These are phyloP conservation scores for Tylopilus sp. DNA, from an alignment of 768 basidiomycete species.

Conservation along the genomic window DNA sequence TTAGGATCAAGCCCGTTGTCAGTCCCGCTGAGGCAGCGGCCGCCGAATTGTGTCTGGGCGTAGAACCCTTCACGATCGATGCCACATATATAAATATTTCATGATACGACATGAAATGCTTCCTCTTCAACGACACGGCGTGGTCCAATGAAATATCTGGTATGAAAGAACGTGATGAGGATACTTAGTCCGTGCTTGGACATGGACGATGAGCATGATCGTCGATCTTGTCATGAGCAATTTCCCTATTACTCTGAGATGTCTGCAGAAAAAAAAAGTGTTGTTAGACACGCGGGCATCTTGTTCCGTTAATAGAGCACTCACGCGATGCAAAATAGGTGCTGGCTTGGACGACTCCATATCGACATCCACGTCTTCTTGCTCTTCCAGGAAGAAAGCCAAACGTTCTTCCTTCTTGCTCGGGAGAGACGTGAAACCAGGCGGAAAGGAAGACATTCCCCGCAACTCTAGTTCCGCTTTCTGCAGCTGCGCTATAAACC, in stretches of 20 bases:
- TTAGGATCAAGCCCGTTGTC: too few relatives aligned
- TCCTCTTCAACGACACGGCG: not conserved
- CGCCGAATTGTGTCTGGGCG: too few relatives aligned
- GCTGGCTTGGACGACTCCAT: not conserved
- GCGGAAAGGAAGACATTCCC: not conserved
- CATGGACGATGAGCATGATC: not conserved
- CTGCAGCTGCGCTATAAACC: slow-evolving; percentile 2
- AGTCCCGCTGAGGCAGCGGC: too few relatives aligned
- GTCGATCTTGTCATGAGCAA: not conserved
- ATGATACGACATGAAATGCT: not conserved
- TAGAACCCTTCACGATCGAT: too few relatives aligned
- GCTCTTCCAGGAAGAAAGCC: slow-evolving; percentile 6
- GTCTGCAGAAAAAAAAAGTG: not conserved
- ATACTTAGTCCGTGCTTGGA: not conserved
- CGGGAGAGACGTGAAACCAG: not conserved
- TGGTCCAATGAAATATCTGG: not conserved
- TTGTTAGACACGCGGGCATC: not conserved
- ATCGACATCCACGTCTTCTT: not conserved
- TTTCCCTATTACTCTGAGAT: not conserved
- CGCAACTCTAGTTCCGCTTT: not conserved
- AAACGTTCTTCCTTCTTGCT: slow-evolving; percentile 5
- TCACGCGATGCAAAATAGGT: not conserved
- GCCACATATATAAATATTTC: too few relatives aligned
- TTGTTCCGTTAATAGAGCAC: not conserved
- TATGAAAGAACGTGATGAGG: not conserved